Conservation (phyloP, 2,329 filamentous ascomycete genomes). For the Penicillium sp. region DNA sequence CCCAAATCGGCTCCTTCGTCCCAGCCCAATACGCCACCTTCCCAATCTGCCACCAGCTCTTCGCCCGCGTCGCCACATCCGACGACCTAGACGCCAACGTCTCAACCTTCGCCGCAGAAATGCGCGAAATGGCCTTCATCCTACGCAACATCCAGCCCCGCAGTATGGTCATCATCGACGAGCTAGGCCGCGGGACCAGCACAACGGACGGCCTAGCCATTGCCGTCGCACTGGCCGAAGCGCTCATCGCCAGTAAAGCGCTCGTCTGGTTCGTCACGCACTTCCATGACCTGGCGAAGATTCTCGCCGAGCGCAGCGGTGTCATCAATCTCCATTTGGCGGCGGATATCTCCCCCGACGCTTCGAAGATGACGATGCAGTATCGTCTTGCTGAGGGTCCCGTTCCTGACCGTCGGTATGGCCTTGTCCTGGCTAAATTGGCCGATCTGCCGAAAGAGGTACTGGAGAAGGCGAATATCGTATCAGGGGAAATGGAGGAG, state of each 20-base stretch:
- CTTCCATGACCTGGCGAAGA: constrained; percentile 75
- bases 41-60: constrained; percentile 74
- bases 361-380: constrained; percentile 73
- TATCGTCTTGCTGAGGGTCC: constrained; percentile 76
- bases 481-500: constrained; percentile 60
- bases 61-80: constrained; percentile 80
- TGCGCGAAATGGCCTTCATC: constrained; percentile 95
- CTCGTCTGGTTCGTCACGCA: constrained; percentile 93
- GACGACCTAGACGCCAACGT: constrained; percentile 87
- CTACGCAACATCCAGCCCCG: constrained; percentile 72
- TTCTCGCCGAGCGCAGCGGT: constrained; percentile 69
- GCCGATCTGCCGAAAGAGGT: constrained; percentile 67
- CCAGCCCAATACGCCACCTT: constrained; percentile 81
- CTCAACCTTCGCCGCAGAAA: constrained; percentile 90
- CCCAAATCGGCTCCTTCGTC: constrained; percentile 86
- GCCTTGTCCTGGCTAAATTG: constrained; percentile 72
- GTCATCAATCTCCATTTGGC: constrained; percentile 79
- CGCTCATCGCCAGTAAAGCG: constrained; percentile 72
- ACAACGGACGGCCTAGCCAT: constrained; percentile 85
- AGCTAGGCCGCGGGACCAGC: constrained; percentile 86
- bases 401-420: constrained; percentile 71
- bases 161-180: constrained; percentile 82
- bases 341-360: constrained; percentile 59
- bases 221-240: constrained; percentile 84
- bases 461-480: constrained; percentile 62